Percentiles rank a stretch among this genome's conserved stretches.
These are phyloP conservation scores for Pistacia atlantica DNA, from an alignment of 345 rosid genomes.

Conservation along the genomic window DNA sequence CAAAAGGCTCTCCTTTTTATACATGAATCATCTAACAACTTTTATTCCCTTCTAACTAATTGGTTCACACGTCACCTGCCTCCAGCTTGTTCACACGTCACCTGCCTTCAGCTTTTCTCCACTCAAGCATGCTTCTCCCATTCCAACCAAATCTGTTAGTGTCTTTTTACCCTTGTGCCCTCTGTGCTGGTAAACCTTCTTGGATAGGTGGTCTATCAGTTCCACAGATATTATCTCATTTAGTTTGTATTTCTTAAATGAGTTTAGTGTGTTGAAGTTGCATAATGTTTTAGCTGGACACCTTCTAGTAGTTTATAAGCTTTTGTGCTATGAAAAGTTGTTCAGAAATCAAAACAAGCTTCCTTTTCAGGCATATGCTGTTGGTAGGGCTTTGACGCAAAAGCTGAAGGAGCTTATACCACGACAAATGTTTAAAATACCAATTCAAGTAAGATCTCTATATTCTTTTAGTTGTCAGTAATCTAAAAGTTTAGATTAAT, in stretches of 20 bases:
- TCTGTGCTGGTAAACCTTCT: too few species aligned
- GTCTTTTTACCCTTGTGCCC: too few species aligned
- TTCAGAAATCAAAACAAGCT: slow-evolving; percentile 19
- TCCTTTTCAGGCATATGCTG: slow-evolving; percentile 77
- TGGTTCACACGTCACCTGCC: too few species aligned
- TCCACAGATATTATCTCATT: not conserved
- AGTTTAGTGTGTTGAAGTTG: not conserved
- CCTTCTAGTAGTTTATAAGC: not conserved
- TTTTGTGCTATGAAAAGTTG: not conserved
- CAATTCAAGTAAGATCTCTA: slow-evolving; percentile 72
- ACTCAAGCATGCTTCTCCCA: too few species aligned
- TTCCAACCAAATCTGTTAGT: too few species aligned
- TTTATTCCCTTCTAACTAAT: too few species aligned
- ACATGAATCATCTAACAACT: too few species aligned
- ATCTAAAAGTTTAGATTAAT: not conserved
- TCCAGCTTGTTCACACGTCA: too few species aligned
- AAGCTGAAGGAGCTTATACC: slow-evolving; percentile 98
- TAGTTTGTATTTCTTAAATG: not conserved
- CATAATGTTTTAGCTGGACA: not conserved
- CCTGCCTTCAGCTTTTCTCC: too few species aligned
- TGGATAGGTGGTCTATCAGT: not conserved
- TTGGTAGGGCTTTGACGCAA: slow-evolving; percentile 96
- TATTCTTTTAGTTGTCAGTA: not conserved
- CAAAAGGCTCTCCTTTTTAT: too few species aligned
- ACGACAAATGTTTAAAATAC: slow-evolving; percentile 96